Percentiles rank a stretch among this genome's conserved stretches.
phyloP scores from a whole-genome alignment of 768 basidiomycete genomes.

The Lepiota brunneoincarnata region DNA sequence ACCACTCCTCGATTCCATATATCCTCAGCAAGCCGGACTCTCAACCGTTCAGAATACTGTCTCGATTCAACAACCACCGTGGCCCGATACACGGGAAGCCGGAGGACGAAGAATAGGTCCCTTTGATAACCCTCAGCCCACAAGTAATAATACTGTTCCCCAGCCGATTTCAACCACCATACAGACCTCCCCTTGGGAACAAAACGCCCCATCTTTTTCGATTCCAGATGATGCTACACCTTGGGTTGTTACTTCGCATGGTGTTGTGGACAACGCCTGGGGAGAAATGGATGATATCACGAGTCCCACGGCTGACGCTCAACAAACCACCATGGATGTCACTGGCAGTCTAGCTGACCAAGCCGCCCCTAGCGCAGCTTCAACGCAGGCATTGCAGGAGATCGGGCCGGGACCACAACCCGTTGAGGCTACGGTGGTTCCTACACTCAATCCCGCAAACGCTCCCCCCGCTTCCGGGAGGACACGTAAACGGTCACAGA shows the following conservation, averaged over 20 bases:
- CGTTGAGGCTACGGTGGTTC: neutral
- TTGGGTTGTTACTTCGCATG: conserved; percentile 52
- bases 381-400: conserved; percentile 14
- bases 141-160: conserved; percentile 32
- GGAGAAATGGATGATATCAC: conserved; percentile 18
- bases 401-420: conserved; percentile 6
- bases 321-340: neutral
- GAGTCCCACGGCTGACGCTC: neutral
- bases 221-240: conserved; percentile 45
- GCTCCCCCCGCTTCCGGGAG: conserved; percentile 8
- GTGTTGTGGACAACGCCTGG: conserved; percentile 47
- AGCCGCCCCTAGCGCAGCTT: conserved; percentile 12
- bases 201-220: conserved; percentile 23
- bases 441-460: conserved; percentile 4
- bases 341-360: conserved; percentile 13
- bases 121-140: conserved; percentile 43
- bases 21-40: neutral
- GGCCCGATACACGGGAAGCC: conserved; percentile 29
- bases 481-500: conserved; percentile 11
- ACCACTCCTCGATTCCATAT: neutral
- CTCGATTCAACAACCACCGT: conserved; percentile 27
- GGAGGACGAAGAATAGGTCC: conserved; percentile 33
- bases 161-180: conserved; percentile 19
- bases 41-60: neutral
- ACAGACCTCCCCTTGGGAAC: conserved; percentile 37